Conservation (phyloP, 306 rosid species). For the Fragaria vesca region DNA sequence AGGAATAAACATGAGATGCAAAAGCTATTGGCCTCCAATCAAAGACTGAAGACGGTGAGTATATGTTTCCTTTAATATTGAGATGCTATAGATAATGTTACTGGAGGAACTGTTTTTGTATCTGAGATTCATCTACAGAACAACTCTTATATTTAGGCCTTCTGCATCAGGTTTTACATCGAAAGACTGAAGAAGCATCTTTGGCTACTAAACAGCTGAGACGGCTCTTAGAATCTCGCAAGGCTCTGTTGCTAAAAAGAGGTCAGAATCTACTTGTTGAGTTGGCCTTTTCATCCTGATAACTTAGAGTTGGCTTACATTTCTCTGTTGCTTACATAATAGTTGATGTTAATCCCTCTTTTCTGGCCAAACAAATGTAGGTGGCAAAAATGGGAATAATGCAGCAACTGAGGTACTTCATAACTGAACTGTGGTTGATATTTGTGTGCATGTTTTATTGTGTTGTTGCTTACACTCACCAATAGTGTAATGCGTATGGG, state of each 20-base stretch:
- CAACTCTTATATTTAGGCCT: slow-evolving; percentile 21
- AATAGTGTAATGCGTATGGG: not conserved
- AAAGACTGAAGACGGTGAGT: slow-evolving; percentile 71
- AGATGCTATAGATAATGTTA: not conserved
- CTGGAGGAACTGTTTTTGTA: not conserved
- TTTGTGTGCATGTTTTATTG: not conserved
- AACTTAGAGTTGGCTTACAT: not conserved
- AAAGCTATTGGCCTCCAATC: slow-evolving; percentile 62
- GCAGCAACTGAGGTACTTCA: slow-evolving; percentile 59
- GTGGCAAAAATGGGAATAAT: slow-evolving; percentile 46
- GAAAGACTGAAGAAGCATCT: slow-evolving; percentile 83
- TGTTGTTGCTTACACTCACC: not conserved
- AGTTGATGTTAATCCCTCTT: not conserved
- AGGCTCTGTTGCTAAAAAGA: slow-evolving; percentile 44
- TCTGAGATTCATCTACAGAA: not conserved
- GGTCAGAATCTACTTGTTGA: slow-evolving; percentile 33
- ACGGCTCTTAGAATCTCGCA: slow-evolving; percentile 67
- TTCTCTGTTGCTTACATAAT: not conserved
- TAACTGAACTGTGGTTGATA: not conserved
- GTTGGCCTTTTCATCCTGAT: not conserved
- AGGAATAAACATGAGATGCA: slow-evolving; percentile 52
- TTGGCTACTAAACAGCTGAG: slow-evolving; percentile 60
- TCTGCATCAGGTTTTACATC: slow-evolving; percentile 72
- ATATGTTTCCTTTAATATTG: not conserved
- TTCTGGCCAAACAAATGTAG: slow-evolving; percentile 42